phyloP scores from a whole-genome alignment of 805 yeast species.

The Wickerhamomyces subpelliculosus region DNA sequence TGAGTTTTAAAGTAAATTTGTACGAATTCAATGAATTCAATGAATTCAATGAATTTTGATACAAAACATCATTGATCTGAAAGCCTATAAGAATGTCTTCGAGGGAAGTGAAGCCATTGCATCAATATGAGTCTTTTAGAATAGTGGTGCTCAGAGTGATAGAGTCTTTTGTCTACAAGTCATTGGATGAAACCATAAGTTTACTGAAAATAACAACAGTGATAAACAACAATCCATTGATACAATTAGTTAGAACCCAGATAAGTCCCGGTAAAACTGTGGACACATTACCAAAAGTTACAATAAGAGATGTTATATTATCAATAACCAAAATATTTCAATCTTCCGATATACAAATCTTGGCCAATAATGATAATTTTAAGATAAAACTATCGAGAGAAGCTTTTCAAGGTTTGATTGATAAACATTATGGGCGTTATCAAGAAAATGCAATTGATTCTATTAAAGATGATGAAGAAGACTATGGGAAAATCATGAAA shows the following conservation, averaged over 20 bases:
- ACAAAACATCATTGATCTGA: too few relatives aligned
- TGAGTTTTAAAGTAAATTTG: too few relatives aligned
- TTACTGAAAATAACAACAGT: conserved; percentile 15
- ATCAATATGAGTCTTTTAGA: conserved; percentile 12
- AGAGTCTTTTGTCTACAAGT: conserved; percentile 17
- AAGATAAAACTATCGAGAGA: conserved; percentile 12
- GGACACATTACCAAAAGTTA: conserved; percentile 3
- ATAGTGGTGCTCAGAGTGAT: conserved; percentile 20
- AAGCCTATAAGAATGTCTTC: too few relatives aligned
- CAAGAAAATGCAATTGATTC: conserved; percentile 2
- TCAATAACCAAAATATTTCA: conserved; percentile 19
- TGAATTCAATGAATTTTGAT: background rate
- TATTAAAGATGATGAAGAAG: conserved; percentile 10
- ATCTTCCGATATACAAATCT: conserved; percentile 16
- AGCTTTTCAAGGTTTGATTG: conserved; percentile 13
- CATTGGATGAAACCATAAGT: conserved; percentile 17
- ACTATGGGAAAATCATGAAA: conserved; percentile 5
- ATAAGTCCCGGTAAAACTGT: conserved; percentile 3
- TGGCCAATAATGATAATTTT: conserved; percentile 18
- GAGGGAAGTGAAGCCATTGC: background rate
- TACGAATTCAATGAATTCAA: too few relatives aligned
- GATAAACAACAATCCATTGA: conserved; percentile 15
- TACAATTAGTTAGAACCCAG: conserved; percentile 6
- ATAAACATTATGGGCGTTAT: conserved; percentile 6
- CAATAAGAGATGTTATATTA: conserved; percentile 17